A percentile compares a stretch with the other conserved stretches of the same genome.
These are phyloP conservation scores for Tephrocybe sp. DNA, from an alignment of 768 basidiomycete genomes.

Conservation along the genomic window DNA sequence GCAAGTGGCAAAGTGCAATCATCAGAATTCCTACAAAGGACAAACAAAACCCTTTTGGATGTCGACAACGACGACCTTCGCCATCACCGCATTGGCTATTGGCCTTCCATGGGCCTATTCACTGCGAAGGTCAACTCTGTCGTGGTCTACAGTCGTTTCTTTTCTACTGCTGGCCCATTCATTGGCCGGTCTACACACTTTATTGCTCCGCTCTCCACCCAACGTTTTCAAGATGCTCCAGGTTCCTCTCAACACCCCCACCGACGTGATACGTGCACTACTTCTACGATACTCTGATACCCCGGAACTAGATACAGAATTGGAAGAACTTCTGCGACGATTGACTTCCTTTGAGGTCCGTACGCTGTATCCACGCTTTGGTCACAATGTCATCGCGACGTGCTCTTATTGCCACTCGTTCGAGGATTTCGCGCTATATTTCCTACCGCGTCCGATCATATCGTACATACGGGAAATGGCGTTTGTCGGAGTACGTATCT, in stretches of 20 bases:
- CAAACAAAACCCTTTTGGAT: constrained; percentile 1
- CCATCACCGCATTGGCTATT: constrained; percentile 16
- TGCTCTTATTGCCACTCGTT: constrained; percentile 68
- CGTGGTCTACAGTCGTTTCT: constrained; percentile 28
- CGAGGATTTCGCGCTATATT: constrained; percentile 60
- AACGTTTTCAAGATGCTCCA: constrained; percentile 62
- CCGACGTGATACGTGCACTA: constrained; percentile 49
- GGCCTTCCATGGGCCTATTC: constrained; percentile 20
- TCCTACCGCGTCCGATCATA: constrained; percentile 52
- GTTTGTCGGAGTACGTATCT: constrained; percentile 46
- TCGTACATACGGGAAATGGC: constrained; percentile 60
- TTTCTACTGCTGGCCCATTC: constrained; percentile 50
- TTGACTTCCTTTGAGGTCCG: constrained; percentile 60
- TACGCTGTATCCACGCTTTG: constrained; percentile 62
- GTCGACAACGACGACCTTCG: constrained; percentile 16
- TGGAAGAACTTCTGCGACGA: constrained; percentile 54
- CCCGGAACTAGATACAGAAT: constrained; percentile 40
- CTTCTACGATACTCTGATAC: constrained; percentile 41
- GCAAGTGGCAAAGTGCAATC: too few species aligned
- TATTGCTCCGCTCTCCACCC: constrained; percentile 50
- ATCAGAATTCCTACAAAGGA: background rate
- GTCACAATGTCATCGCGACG: constrained; percentile 59
- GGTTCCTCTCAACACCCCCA: constrained; percentile 53
- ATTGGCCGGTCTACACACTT: constrained; percentile 43
- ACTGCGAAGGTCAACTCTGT: constrained; percentile 13